These are phyloP conservation scores for Monilinia laxa DNA, from an alignment of 2,329 filamentous ascomycete genomes.

Conservation along the genomic window DNA sequence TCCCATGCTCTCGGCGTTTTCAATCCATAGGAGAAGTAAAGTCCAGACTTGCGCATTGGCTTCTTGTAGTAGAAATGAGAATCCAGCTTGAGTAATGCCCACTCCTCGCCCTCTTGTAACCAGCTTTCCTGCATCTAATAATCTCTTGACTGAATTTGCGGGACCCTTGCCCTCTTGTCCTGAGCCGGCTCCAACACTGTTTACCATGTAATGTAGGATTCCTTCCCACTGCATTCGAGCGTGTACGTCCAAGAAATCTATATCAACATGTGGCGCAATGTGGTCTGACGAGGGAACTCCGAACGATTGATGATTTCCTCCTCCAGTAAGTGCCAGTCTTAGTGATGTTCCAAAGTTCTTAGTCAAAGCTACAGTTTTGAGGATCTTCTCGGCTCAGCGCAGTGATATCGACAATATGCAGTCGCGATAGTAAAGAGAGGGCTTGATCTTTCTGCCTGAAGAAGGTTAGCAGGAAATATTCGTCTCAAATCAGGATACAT, in stretches of 20 bases:
- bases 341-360: conserved; percentile 81
- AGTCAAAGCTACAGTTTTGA: conserved; percentile 73
- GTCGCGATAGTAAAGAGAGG: conserved; percentile 72
- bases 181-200: conserved; percentile 60
- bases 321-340: conserved; percentile 82
- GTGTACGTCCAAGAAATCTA: conserved; percentile 77
- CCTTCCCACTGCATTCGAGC: conserved; percentile 91
- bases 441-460: conserved; percentile 77
- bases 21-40: conserved; percentile 86
- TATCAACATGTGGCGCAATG: conserved; percentile 61
- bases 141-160: conserved; percentile 77
- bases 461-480: conserved; percentile 24
- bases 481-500: conserved; percentile 31
- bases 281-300: conserved; percentile 75
- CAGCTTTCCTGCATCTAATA: conserved; percentile 77
- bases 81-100: conserved; percentile 87
- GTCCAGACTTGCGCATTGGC: conserved; percentile 98
- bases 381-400: conserved; percentile 59
- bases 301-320: conserved; percentile 82
- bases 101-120: conserved; percentile 64
- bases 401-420: conserved; percentile 80
- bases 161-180: conserved; percentile 52
- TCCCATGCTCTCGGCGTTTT: conserved; percentile 65
- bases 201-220: conserved; percentile 93
- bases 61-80: conserved; percentile 91